Percentiles rank a stretch among this genome's conserved stretches.
phyloP scores from a whole-genome alignment of 169 alveolate species.

The Cryptosporidium felis region DNA sequence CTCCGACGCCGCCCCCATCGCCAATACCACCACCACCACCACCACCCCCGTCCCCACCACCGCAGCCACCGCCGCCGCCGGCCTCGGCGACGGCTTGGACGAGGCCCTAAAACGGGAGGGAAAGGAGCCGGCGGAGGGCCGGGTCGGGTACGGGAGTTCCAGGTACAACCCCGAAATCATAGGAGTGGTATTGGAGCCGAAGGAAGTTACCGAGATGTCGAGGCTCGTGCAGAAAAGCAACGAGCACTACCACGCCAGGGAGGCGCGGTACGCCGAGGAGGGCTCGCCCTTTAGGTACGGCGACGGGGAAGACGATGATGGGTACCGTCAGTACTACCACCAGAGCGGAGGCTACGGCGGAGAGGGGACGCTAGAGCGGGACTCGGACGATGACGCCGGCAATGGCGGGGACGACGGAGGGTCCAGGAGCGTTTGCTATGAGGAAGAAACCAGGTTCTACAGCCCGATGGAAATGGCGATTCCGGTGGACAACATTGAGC shows the following conservation, averaged over 20 bases:
- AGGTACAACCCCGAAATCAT: conserved; percentile 49
- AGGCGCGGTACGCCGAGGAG: not conserved
- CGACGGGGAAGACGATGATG: not conserved
- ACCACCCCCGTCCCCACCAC: not conserved
- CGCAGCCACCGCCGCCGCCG: not conserved
- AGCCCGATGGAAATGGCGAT: conserved; percentile 67
- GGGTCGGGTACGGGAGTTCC: too few species aligned
- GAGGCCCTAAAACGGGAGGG: too few species aligned
- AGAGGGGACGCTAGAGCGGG: too few species aligned
- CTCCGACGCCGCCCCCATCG: not conserved
- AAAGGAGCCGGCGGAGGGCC: too few species aligned
- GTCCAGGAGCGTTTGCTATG: conserved; percentile 26
- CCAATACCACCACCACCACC: not conserved
- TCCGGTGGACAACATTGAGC: conserved; percentile 64
- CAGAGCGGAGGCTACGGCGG: not conserved
- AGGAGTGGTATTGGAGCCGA: conserved; percentile 65
- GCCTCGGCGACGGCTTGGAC: too few species aligned
- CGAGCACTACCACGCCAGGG: not conserved
- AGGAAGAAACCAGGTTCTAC: conserved; percentile 61
- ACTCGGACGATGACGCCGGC: not conserved
- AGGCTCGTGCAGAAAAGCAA: conserved; percentile 41
- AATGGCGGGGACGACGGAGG: not conserved
- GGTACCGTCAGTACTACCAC: not conserved
- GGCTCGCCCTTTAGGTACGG: not conserved
- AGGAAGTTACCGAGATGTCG: conserved; percentile 41